These are phyloP conservation scores for Hypholoma fasciculare DNA, from an alignment of 768 basidiomycete genomes.

Conservation along the genomic window DNA sequence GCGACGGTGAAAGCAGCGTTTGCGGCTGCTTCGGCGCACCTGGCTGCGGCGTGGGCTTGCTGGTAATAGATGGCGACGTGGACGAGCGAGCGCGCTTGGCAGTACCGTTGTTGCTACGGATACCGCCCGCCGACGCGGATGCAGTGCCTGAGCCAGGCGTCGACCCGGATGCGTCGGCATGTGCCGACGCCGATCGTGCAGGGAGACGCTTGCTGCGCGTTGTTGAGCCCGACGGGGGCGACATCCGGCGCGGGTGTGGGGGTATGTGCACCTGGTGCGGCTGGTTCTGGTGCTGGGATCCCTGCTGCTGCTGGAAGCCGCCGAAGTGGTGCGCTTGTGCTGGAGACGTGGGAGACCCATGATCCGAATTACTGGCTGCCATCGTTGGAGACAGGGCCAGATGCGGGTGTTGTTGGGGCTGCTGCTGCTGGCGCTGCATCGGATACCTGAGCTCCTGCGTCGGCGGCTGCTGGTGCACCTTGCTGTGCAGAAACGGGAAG, in stretches of 20 bases:
- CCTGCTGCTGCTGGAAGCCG: constrained; percentile 13
- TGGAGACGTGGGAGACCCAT: constrained; percentile 11
- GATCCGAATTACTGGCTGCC: constrained; percentile 6
- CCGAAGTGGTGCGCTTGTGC: constrained; percentile 8
- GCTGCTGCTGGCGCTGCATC: constrained; percentile 12
- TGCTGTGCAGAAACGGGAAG: constrained; percentile 25
- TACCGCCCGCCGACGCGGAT: constrained; percentile 19
- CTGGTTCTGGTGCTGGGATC: constrained; percentile 12
- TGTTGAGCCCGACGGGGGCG: constrained; percentile 10
- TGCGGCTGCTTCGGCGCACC: constrained; percentile 16
- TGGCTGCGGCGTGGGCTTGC: constrained; percentile 2
- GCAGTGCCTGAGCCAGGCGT: constrained; percentile 12
- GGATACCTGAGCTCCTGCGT: constrained; percentile 7
- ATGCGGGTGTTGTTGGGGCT: constrained; percentile 9
- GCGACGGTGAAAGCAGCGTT: constrained; percentile 70
- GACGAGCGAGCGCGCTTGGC: constrained; percentile 14
- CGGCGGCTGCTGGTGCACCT: constrained; percentile 15
- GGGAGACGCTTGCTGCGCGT: constrained; percentile 16
- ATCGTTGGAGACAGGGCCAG: constrained; percentile 7
- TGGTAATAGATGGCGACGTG: neutral
- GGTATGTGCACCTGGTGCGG: constrained; percentile 20
- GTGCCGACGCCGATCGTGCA: constrained; percentile 8
- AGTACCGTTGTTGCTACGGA: constrained; percentile 13
- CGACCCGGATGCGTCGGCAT: constrained; percentile 2
- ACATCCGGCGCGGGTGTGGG: constrained; percentile 5